Conservation (phyloP, 129 eudicot genomes). For the Dittrichia graveolens region DNA sequence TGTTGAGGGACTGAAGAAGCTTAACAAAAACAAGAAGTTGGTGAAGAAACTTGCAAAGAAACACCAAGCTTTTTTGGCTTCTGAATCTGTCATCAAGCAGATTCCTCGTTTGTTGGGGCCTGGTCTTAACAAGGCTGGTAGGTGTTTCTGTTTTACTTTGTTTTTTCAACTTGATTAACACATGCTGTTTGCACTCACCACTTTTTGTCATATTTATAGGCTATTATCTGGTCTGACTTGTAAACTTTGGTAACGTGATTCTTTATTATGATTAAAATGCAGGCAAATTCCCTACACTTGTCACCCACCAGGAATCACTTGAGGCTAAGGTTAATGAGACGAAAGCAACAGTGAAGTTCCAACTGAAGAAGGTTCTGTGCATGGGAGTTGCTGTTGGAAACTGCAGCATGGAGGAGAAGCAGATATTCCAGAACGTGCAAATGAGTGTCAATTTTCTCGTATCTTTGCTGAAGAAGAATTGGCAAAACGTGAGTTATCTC, state of each 20-base stretch:
- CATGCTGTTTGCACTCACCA: not conserved
- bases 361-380: constrained; percentile 67
- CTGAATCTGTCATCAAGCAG: constrained; percentile 64
- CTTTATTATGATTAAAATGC: not conserved
- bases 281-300: constrained; percentile 75
- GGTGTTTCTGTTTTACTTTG: not conserved
- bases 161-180: not conserved
- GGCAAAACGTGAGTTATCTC: constrained; percentile 57
- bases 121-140: constrained; percentile 61
- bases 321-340: constrained; percentile 59
- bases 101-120: constrained; percentile 66
- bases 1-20: constrained; percentile 53
- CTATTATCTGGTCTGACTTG: not conserved
- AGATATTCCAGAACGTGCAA: constrained; percentile 67
- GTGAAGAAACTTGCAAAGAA: constrained; percentile 63
- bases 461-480: constrained; percentile 65
- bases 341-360: constrained; percentile 65
- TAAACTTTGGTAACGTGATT: not conserved
- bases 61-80: constrained; percentile 60
- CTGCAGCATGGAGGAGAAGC: constrained; percentile 68
- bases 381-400: constrained; percentile 80
- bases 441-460: constrained; percentile 74
- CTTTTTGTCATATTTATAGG: not conserved
- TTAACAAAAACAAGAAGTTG: constrained; percentile 57
- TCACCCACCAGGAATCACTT: constrained; percentile 60